Evolutionary conservation across 805 yeast species (phyloP).

Genomic region (Kuraishia piskuri): DNA sequence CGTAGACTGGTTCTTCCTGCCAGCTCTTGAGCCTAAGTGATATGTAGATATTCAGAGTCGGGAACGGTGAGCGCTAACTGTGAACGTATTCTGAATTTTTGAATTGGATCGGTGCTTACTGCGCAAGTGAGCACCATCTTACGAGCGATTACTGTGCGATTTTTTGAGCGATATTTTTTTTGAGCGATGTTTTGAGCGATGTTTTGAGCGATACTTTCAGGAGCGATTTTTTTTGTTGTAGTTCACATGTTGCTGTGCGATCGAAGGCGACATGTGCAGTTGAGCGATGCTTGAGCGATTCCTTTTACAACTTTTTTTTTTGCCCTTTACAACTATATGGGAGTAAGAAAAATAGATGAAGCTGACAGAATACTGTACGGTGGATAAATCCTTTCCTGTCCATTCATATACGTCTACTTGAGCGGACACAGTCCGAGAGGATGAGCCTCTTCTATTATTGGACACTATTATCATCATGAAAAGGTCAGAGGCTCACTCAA

Average conservation of each 20-base stretch:
- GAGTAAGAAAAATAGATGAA: not conserved
- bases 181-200: not conserved
- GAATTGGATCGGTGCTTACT: not conserved
- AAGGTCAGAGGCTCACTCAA: too few species aligned
- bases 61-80: not conserved
- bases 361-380: not conserved
- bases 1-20: conserved; percentile 28
- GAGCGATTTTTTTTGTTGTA: not conserved
- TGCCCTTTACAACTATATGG: not conserved
- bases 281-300: not conserved
- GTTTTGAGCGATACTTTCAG: not conserved
- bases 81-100: not conserved
- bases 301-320: not conserved
- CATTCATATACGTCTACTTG: not conserved
- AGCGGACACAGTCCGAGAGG: too few species aligned
- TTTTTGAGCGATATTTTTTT: not conserved
- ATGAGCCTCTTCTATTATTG: too few species aligned
- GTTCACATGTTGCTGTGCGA: not conserved
- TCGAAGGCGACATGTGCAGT: not conserved
- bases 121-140: not conserved
- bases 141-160: not conserved
- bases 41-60: not conserved
- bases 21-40: not conserved
- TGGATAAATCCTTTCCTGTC: not conserved
- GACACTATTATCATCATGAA: too few species aligned